Conservation (phyloP, 1,284 basidiomycete genomes). For the Ceratobasidium sp. region DNA sequence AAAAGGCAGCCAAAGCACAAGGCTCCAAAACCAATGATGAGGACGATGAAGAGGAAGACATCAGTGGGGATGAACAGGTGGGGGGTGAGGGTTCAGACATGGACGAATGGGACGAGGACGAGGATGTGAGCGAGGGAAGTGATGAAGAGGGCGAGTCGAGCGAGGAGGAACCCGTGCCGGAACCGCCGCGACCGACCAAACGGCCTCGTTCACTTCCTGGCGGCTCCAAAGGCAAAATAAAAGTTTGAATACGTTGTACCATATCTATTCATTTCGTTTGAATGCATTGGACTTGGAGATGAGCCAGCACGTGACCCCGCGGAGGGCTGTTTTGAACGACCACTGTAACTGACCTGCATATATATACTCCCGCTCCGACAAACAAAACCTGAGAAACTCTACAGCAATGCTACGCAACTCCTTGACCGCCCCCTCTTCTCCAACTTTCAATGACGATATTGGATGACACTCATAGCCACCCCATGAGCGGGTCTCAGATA, state of each 20-base stretch:
- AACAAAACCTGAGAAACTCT: neutral
- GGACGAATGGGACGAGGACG: conserved; percentile 60
- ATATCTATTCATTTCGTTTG: conserved; percentile 1
- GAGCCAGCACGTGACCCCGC: neutral
- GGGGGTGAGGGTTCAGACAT: conserved; percentile 60
- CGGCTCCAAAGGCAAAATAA: conserved; percentile 37
- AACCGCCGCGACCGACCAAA: conserved; percentile 37
- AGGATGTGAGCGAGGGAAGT: conserved; percentile 53
- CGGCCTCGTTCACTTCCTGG: neutral
- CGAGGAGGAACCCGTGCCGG: conserved; percentile 51
- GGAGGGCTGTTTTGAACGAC: neutral
- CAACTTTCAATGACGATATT: neutral
- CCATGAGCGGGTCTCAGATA: neutral
- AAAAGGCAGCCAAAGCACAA: conserved; percentile 66
- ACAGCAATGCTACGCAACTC: neutral
- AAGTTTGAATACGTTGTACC: conserved; percentile 7
- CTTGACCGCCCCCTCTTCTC: neutral
- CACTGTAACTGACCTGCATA: neutral
- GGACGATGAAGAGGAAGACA: conserved; percentile 57
- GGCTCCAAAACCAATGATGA: conserved; percentile 57
- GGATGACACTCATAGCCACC: neutral
- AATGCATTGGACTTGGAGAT: neutral
- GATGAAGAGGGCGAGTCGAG: conserved; percentile 53
- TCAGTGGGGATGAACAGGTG: neutral
- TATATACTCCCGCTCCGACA: conserved; percentile 8